phyloP scores from a whole-genome alignment of 73 alveolate genomes.

The Paramecium tetraurelia region DNA sequence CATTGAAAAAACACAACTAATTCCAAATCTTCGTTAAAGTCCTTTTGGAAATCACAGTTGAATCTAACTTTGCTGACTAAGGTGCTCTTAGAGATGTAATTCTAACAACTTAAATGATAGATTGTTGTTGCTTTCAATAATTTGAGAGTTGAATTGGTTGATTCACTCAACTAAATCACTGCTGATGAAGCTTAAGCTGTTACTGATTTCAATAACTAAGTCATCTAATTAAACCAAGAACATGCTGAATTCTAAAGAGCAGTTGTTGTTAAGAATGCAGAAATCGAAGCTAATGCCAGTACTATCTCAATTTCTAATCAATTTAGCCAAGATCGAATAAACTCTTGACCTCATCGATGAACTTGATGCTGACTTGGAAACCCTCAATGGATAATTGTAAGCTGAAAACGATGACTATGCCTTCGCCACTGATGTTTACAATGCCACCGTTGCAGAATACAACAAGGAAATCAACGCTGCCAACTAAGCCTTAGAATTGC shows the following conservation, averaged over 20 bases:
- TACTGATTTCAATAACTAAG: background rate
- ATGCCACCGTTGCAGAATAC: conserved; percentile 23
- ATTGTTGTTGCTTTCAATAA: conserved; percentile 12
- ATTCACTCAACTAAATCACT: conserved; percentile 26
- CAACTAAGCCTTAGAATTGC: background rate
- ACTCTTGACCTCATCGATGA: conserved; percentile 22
- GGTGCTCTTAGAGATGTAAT: conserved; percentile 37
- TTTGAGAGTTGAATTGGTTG: conserved; percentile 24
- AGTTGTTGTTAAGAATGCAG: conserved; percentile 41
- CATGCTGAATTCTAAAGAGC: conserved; percentile 58
- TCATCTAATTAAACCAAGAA: conserved; percentile 30
- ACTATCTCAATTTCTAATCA: background rate
- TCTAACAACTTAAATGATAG: background rate
- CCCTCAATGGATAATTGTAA: conserved; percentile 46
- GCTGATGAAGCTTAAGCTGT: conserved; percentile 38
- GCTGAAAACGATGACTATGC: conserved; percentile 54
- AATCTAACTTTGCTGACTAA: conserved; percentile 34
- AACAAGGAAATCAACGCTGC: conserved; percentile 33
- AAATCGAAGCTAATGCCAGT: conserved; percentile 43
- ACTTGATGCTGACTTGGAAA: conserved; percentile 24
- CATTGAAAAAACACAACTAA: conserved; percentile 3
- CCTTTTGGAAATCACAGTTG: conserved; percentile 18
- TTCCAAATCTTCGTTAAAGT: conserved; percentile 10
- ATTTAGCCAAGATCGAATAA: background rate
- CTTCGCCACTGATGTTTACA: conserved; percentile 26